Conservation (phyloP, 805 yeast genomes). For the Ogataea zsoltii region DNA sequence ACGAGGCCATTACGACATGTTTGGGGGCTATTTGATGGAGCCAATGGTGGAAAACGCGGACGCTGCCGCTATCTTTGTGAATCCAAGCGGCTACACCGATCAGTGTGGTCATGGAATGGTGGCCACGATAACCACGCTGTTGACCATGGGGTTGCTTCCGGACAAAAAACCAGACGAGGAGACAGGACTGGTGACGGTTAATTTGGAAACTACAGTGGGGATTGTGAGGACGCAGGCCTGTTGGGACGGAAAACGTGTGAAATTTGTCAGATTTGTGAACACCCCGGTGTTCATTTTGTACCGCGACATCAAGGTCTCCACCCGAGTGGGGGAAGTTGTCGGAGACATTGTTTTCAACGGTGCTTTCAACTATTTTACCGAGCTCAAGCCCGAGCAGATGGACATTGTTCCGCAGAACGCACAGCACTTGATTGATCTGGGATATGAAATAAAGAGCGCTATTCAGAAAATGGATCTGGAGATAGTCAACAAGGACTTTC, state of each 20-base stretch:
- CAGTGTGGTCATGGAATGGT: constrained; percentile 34
- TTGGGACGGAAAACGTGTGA: constrained; percentile 28
- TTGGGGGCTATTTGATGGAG: constrained; percentile 27
- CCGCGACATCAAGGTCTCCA: constrained; percentile 15
- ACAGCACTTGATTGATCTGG: constrained; percentile 18
- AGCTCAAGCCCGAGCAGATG: constrained; percentile 12
- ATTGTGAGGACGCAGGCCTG: constrained; percentile 22
- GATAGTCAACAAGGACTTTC: constrained; percentile 23
- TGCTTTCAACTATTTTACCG: constrained; percentile 27
- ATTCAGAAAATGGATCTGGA: constrained; percentile 13
- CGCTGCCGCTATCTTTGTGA: constrained; percentile 27
- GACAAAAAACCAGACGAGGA: constrained; percentile 18
- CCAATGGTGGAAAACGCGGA: constrained; percentile 25
- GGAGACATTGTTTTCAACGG: constrained; percentile 33
- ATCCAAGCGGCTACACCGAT: constrained; percentile 31
- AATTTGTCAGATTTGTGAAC: constrained; percentile 26
- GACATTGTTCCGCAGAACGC: constrained; percentile 24
- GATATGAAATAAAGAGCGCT: constrained; percentile 22
- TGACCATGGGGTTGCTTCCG: constrained; percentile 23
- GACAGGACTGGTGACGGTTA: constrained; percentile 15
- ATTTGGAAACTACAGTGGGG: constrained; percentile 31
- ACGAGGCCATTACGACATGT: constrained; percentile 33
- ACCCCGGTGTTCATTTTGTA: constrained; percentile 26
- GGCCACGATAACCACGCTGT: constrained; percentile 24
- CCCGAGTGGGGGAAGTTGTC: constrained; percentile 18